Evolutionary conservation across 2,329 filamentous ascomycete species (phyloP).

Genomic region (Zarea fungicola): DNA sequence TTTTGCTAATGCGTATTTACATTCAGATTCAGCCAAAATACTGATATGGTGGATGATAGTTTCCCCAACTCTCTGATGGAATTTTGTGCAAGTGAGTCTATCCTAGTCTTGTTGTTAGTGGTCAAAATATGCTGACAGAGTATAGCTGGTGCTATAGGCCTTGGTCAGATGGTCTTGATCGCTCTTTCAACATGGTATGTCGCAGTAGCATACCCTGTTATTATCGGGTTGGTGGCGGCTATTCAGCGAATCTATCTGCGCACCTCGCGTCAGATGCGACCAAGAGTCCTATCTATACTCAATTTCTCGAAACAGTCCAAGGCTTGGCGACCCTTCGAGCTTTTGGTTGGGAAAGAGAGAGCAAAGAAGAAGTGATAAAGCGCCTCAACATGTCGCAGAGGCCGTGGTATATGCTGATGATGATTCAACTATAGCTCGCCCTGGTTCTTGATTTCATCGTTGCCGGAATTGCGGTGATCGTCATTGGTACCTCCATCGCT

Average conservation of each 20-base stretch:
- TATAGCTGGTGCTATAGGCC: not conserved
- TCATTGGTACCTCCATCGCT: not conserved
- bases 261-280: constrained; percentile 49
- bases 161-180: not conserved
- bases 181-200: constrained; percentile 11
- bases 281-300: constrained; percentile 38
- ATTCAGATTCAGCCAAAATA: constrained; percentile 1
- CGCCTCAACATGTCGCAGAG: constrained; percentile 6
- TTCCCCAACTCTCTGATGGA: not conserved
- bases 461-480: not conserved
- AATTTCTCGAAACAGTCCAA: constrained; percentile 30
- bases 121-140: not conserved
- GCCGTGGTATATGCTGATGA: constrained; percentile 32
- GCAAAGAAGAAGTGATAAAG: not conserved
- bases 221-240: not conserved
- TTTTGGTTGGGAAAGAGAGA: constrained; percentile 17
- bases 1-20: not conserved
- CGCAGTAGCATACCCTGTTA: not conserved
- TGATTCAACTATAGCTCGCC: constrained; percentile 42
- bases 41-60: not conserved
- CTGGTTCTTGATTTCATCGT: constrained; percentile 35
- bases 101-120: not conserved
- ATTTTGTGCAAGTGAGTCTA: not conserved
- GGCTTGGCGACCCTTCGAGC: constrained; percentile 20
- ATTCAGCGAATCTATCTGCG: constrained; percentile 29